Conservation (phyloP, 2,329 filamentous ascomycete genomes). For the Ophiostoma angusticollis region DNA sequence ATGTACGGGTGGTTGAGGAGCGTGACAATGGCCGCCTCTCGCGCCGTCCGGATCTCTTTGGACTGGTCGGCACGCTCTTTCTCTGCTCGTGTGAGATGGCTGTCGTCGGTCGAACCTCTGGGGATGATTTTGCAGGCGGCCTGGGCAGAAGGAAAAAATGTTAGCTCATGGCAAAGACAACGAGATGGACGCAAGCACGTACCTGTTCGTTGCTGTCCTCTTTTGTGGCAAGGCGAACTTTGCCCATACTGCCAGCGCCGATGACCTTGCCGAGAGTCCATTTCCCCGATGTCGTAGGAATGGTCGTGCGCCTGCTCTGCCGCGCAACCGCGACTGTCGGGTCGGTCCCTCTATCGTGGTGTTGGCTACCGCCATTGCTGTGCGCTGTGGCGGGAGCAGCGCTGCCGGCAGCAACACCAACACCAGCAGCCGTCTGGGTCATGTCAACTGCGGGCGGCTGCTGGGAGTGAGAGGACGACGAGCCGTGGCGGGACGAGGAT, state of each 20-base stretch:
- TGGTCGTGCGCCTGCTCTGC: slow-evolving; percentile 58
- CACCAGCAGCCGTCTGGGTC: slow-evolving; percentile 20
- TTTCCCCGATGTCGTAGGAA: slow-evolving; percentile 79
- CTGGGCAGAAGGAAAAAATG: slow-evolving; percentile 29
- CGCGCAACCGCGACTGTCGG: slow-evolving; percentile 35
- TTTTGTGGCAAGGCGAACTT: slow-evolving; percentile 91
- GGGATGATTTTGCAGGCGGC: slow-evolving; percentile 97
- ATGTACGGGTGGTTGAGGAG: slow-evolving; percentile 92
- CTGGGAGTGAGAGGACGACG: slow-evolving; percentile 8
- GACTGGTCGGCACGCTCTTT: slow-evolving; percentile 88
- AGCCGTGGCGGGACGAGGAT: slow-evolving; percentile 21
- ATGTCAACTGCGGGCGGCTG: slow-evolving; percentile 16
- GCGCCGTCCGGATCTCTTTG: slow-evolving; percentile 87
- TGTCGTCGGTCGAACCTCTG: slow-evolving; percentile 76
- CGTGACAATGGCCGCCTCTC: slow-evolving; percentile 92
- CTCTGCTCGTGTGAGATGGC: slow-evolving; percentile 56
- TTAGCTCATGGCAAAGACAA: neutral
- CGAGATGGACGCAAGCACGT: slow-evolving; percentile 18
- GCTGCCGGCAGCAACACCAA: no score
- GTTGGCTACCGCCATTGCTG: neutral
- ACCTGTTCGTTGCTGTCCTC: slow-evolving; percentile 85
- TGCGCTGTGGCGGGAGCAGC: slow-evolving; percentile 31
- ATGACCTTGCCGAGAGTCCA: slow-evolving; percentile 96
- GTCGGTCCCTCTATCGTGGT: slow-evolving; percentile 27
- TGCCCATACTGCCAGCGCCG: slow-evolving; percentile 95